Evolutionary conservation across 805 yeast species (phyloP), one percentile per base, ranked within the genome.

Genomic region (Cyberlindnera misumaiensis): DNA sequence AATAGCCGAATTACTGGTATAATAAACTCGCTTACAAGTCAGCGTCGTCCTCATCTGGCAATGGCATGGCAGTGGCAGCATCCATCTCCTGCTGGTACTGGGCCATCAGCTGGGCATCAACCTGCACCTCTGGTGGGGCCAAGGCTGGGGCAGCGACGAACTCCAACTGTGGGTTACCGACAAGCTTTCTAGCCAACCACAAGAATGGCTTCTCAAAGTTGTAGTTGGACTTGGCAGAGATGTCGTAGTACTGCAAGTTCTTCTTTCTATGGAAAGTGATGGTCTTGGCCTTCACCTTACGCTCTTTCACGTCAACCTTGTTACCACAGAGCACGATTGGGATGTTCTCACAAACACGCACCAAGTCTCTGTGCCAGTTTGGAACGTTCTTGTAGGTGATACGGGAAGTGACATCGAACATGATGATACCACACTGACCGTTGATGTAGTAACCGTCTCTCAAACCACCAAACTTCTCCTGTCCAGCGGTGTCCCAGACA

Each of bases 191-290:
- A 39, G 99, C 98, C 62, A 93, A 85, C 99, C 99, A 93, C 70
- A 93, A 80, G 84, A 93, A 93, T 52, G 99, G 99, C 77, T 94
- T 93, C 76, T 93, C 99, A 60, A 93, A 93, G 79, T 93, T 94
- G 77, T 93, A 93, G 78, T 93, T 93, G 52, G 98, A 93, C 75
- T 93, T 93, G 68, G 99, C 99, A 45, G 97, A 90, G 65, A 93
- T 93, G 71, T 93, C 99, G 75, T 93, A 93, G 76, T 93, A 93
- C 74, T 93, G 99, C 68, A 93, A 78, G 77, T 93, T 93, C 82
- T 93, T 93, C 94, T 93, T 93, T 80, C 99, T 85, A 87, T 93
- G 99, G 96, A 93, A 93, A 55, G 99, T 93, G 75, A 93, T 93
- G 64, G 97, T 86, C 80, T 93, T 93, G 58, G 99, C 99, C 80